phyloP scores from a whole-genome alignment of 441 rosid genomes.

The Codiaeum variegatum region DNA sequence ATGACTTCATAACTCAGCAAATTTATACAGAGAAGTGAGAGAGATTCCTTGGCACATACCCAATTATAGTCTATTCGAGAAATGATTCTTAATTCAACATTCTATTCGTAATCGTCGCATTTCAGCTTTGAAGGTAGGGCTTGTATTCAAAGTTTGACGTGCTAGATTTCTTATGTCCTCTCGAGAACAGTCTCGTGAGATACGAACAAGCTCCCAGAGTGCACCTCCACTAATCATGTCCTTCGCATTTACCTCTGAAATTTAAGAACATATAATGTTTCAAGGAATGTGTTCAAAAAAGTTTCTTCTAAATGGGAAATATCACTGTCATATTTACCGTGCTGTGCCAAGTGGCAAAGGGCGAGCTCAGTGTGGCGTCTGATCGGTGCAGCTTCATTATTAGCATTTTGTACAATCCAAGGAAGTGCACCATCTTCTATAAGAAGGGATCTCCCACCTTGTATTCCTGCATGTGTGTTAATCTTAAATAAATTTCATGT shows the following conservation, averaged over 20 bases:
- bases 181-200: constrained; percentile 85
- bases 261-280: constrained; percentile 7
- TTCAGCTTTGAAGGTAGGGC: constrained; percentile 69
- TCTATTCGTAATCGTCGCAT: constrained; percentile 79
- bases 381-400: constrained; percentile 79
- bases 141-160: constrained; percentile 63
- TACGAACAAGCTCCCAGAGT: constrained; percentile 92
- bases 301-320: not conserved
- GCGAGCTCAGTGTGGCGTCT: constrained; percentile 98
- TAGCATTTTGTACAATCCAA: constrained; percentile 95
- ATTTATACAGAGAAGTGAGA: constrained; percentile 16
- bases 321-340: constrained; percentile 45
- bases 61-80: not conserved
- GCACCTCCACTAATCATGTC: constrained; percentile 97
- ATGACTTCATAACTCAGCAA: not conserved
- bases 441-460: constrained; percentile 76
- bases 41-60: not conserved
- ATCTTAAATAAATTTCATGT: not conserved
- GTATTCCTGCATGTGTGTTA: constrained; percentile 11
- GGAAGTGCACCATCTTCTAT: constrained; percentile 92
- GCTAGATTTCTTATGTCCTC: constrained; percentile 92
- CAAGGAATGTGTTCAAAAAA: not conserved
- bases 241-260: constrained; percentile 86
- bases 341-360: constrained; percentile 96
- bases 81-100: constrained; percentile 33